Evolutionary conservation across 164 flowering plant species (phyloP).

Genomic region (Magnolia sinica): DNA sequence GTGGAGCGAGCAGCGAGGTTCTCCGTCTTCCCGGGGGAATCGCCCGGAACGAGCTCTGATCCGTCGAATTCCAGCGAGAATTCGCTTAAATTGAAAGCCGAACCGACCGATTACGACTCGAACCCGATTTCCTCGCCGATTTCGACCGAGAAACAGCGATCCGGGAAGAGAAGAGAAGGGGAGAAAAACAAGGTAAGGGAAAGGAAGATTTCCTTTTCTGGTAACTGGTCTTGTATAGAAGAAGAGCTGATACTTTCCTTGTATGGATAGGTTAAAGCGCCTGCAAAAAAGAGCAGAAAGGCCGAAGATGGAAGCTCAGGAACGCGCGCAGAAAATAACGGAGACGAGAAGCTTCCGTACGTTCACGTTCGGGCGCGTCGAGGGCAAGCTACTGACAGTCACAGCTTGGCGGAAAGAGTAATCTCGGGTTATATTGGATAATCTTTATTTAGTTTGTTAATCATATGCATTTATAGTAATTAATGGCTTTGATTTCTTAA

Average conservation of each 20-base stretch:
- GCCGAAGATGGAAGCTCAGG: constrained; percentile 27
- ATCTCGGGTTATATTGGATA: not conserved
- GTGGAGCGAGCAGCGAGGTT: constrained; percentile 51
- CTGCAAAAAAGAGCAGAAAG: constrained; percentile 52
- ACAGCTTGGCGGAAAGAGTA: constrained; percentile 95
- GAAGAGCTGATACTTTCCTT: constrained; percentile 8
- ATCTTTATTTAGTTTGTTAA: constrained; percentile 3
- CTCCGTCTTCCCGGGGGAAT: constrained; percentile 38
- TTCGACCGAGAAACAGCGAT: constrained; percentile 26
- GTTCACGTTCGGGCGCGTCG: constrained; percentile 95
- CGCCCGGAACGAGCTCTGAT: constrained; percentile 34
- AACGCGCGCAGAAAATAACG: constrained; percentile 17
- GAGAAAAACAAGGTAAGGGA: constrained; percentile 52
- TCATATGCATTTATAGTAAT: not conserved
- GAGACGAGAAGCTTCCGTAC: constrained; percentile 76
- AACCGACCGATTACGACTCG: constrained; percentile 45
- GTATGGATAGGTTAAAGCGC: constrained; percentile 41
- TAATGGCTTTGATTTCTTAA: not conserved
- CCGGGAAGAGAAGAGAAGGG: constrained; percentile 63
- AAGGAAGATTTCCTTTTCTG: constrained; percentile 19
- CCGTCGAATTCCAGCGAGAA: constrained; percentile 38
- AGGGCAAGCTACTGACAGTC: constrained; percentile 93
- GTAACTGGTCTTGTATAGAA: constrained; percentile 2
- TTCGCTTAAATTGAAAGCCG: constrained; percentile 44
- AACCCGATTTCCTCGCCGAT: constrained; percentile 36